Conservation (phyloP, 768 basidiomycete genomes). For the Mycena metata region DNA sequence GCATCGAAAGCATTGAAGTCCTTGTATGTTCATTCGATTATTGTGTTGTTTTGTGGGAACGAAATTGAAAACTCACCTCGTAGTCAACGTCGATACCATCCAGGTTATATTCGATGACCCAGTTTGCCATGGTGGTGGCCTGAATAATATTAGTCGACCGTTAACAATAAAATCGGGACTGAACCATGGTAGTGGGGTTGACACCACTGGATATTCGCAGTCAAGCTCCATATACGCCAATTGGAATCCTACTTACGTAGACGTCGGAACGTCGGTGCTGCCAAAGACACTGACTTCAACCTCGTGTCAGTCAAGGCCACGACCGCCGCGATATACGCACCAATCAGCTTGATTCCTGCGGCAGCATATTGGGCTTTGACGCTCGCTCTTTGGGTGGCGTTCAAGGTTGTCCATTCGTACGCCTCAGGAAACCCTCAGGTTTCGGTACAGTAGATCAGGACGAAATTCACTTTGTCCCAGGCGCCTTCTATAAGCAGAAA, state of each 20-base stretch:
- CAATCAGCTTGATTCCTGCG: constrained; percentile 72
- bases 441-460: not conserved
- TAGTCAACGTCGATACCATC: constrained; percentile 86
- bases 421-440: constrained; percentile 49
- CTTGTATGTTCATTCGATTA: constrained; percentile 43
- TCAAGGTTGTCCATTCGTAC: constrained; percentile 65
- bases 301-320: no score
- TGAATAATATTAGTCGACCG: not conserved
- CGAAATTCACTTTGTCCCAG: constrained; percentile 61
- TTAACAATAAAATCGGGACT: not conserved
- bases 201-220: constrained; percentile 68
- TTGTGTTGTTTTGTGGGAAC: not conserved
- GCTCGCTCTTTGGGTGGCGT: constrained; percentile 58
- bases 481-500: constrained; percentile 70
- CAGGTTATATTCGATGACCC: constrained; percentile 70
- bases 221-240: constrained; percentile 75
- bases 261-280: no score
- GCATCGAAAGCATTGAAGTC: constrained; percentile 66
- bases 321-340: no score
- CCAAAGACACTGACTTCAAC: no score
- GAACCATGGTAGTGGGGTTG: constrained; percentile 64
- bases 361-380: constrained; percentile 66
- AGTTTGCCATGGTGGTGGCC: constrained; percentile 76
- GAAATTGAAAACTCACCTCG: constrained; percentile 52
- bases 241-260: constrained; percentile 37